A percentile compares a stretch with the other conserved stretches of the same genome.
Conservation (phyloP, 495 filamentous ascomycete species). For the Annulohypoxylon nitens region DNA sequence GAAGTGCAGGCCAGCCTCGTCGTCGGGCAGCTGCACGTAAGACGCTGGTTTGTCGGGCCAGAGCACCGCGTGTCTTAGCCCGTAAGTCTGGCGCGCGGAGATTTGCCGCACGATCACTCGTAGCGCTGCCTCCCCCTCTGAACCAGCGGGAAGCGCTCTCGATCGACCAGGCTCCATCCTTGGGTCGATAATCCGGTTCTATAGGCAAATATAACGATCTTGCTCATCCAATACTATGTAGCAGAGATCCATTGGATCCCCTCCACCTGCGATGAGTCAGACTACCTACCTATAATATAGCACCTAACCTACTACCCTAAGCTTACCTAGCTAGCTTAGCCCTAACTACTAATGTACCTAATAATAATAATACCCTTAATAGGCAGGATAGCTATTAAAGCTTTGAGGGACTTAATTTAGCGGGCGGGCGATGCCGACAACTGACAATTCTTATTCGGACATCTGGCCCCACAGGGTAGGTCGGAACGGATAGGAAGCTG, state of each 20-base stretch:
- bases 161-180: conserved; percentile 39
- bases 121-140: conserved; percentile 7
- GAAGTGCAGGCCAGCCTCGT: conserved; percentile 39
- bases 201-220: conserved; percentile 17
- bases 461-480: conserved; percentile 34
- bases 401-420: conserved; percentile 25
- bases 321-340: background rate
- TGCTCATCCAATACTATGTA: conserved; percentile 5
- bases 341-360: background rate
- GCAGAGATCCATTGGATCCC: background rate
- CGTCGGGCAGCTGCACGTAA: conserved; percentile 48
- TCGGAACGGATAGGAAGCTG: conserved; percentile 4
- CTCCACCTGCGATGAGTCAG: background rate
- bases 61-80: conserved; percentile 42
- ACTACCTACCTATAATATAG: too few species aligned
- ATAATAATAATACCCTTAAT: background rate
- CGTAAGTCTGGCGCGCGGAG: conserved; percentile 37
- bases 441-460: conserved; percentile 33
- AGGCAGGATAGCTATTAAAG: background rate
- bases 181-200: conserved; percentile 37
- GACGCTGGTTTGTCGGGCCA: conserved; percentile 44
- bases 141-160: conserved; percentile 1
- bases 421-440: conserved; percentile 32
- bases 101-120: conserved; percentile 32
- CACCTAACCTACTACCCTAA: background rate